Conservation (phyloP, 2,329 filamentous ascomycete genomes). For the Hypoxylon sp. region DNA sequence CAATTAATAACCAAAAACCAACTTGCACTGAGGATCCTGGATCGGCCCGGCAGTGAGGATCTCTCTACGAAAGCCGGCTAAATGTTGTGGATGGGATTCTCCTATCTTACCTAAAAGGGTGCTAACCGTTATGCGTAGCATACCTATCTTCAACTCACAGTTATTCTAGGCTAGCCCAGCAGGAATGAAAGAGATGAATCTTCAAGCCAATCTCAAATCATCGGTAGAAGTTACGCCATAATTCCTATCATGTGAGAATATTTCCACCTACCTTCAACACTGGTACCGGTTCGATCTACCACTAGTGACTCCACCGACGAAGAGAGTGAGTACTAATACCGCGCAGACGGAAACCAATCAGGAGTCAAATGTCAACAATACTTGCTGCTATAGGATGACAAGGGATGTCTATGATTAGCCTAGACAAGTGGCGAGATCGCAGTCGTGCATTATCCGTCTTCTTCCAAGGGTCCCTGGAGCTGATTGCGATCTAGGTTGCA, state of each 20-base stretch:
- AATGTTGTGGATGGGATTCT: background rate
- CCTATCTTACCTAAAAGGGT: background rate
- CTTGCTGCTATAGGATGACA: conserved; percentile 7
- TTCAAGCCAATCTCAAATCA: background rate
- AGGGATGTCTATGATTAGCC: background rate
- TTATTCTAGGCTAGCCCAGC: background rate
- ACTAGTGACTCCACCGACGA: conserved; percentile 12
- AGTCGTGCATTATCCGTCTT: background rate
- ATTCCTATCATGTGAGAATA: background rate
- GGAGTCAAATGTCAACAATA: background rate
- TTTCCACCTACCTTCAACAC: background rate
- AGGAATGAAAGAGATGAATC: background rate
- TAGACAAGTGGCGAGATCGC: conserved; percentile 7
- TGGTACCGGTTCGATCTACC: conserved; percentile 4
- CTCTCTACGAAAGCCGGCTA: background rate
- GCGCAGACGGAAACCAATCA: conserved; percentile 35
- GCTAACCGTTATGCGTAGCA: background rate
- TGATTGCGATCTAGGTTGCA: conserved; percentile 6
- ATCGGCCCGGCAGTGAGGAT: background rate
- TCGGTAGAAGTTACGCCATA: background rate
- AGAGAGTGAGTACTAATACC: conserved; percentile 20
- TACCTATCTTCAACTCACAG: too few relatives aligned
- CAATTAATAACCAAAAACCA: conserved; percentile 1
- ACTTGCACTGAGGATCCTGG: background rate
- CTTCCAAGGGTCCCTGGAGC: background rate